phyloP scores from a whole-genome alignment of 78 protist genomes.

The Tieghemostelium lacteum region DNA sequence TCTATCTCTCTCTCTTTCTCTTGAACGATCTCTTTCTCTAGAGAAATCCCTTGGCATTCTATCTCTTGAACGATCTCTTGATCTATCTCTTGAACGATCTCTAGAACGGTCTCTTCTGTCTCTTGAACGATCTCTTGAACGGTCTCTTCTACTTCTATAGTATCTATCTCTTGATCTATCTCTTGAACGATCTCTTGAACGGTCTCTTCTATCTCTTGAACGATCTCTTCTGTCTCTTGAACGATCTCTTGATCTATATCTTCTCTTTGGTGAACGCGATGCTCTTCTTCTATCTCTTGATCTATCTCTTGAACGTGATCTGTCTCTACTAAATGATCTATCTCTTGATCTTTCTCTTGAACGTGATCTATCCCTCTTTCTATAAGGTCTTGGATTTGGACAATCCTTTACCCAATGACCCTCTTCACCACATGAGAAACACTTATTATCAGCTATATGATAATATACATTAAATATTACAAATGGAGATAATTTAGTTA shows the following conservation, averaged over 20 bases:
- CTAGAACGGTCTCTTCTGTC: constrained; percentile 29
- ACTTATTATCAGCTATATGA: constrained; percentile 41
- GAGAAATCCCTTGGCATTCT: neutral
- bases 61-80: neutral
- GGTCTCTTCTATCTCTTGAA: constrained; percentile 5
- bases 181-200: constrained; percentile 11
- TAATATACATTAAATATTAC: neutral
- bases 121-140: constrained; percentile 62
- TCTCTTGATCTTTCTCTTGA: constrained; percentile 23
- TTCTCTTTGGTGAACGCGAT: constrained; percentile 2
- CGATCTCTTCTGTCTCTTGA: constrained; percentile 32
- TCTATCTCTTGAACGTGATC: constrained; percentile 35
- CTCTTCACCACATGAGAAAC: constrained; percentile 61
- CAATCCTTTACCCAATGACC: constrained; percentile 75
- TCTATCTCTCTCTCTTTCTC: constrained; percentile 27
- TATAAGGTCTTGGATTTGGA: constrained; percentile 24
- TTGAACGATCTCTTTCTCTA: constrained; percentile 16
- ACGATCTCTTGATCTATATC: constrained; percentile 41
- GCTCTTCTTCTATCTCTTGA: constrained; percentile 6
- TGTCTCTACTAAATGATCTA: neutral
- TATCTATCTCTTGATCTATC: neutral
- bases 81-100: constrained; percentile 40
- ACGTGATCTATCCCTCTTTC: constrained; percentile 43
- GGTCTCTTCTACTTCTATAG: constrained; percentile 4
- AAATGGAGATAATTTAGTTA: neutral